These are phyloP conservation scores for Talaromyces sp. DNA, from an alignment of 2,329 filamentous ascomycete genomes.

Conservation along the genomic window DNA sequence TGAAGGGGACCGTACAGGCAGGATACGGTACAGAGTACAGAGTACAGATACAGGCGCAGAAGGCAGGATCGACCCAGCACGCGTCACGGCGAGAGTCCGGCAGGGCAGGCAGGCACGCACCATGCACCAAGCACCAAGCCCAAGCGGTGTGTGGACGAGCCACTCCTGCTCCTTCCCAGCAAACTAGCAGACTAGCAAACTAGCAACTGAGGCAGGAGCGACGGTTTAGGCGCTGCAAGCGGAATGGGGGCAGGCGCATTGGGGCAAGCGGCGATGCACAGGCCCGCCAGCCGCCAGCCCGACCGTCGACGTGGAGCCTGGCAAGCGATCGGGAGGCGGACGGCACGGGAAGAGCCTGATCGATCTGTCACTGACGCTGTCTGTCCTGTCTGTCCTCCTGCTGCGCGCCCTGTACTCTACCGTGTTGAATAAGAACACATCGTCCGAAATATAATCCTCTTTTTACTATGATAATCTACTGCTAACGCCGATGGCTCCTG, in stretches of 20 bases:
- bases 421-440: too few species aligned
- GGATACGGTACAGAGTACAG: too few species aligned
- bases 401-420: too few species aligned
- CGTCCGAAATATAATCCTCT: too few species aligned
- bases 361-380: background rate
- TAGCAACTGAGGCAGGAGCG: background rate
- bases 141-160: too few species aligned
- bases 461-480: too few species aligned
- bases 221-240: slow-evolving; percentile 6
- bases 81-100: background rate
- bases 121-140: too few species aligned
- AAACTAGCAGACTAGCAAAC: too few species aligned
- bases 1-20: background rate
- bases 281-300: background rate
- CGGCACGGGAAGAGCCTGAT: slow-evolving; percentile 8
- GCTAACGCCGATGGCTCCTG: too few species aligned
- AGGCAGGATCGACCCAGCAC: background rate
- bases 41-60: background rate
- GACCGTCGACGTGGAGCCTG: background rate
- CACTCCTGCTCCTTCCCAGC: too few species aligned
- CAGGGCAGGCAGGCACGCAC: background rate
- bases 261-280: background rate
- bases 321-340: slow-evolving; percentile 8
- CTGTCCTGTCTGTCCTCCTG: too few species aligned
- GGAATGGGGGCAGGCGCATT: slow-evolving; percentile 1